Evolutionary conservation across 805 yeast genomes (phyloP).

Genomic region (Lachancea thermotolerans): DNA sequence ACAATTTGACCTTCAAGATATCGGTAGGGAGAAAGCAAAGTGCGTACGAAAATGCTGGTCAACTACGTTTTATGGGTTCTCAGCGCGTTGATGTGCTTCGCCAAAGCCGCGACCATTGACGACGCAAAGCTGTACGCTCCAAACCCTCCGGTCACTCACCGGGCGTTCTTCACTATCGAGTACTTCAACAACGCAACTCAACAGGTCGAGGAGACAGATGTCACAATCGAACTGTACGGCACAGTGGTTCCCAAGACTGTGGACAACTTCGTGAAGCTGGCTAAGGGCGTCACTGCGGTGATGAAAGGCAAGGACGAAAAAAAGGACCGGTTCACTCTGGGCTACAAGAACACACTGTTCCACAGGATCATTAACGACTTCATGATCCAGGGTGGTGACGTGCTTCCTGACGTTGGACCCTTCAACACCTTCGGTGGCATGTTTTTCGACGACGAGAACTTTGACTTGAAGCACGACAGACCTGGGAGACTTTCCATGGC

Average conservation of each 20-base stretch:
- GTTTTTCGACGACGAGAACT: slow-evolving; percentile 71
- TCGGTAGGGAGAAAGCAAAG: neutral
- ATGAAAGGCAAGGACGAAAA: slow-evolving; percentile 21
- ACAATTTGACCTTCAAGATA: neutral
- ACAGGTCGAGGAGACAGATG: slow-evolving; percentile 17
- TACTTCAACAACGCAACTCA: slow-evolving; percentile 17
- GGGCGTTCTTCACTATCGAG: slow-evolving; percentile 22
- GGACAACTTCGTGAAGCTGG: slow-evolving; percentile 48
- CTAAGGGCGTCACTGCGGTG: slow-evolving; percentile 37
- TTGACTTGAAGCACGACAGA: slow-evolving; percentile 58
- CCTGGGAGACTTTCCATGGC: slow-evolving; percentile 69
- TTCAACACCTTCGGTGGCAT: slow-evolving; percentile 67
- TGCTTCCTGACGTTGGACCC: slow-evolving; percentile 73
- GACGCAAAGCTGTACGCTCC: slow-evolving; percentile 21
- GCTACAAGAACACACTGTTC: slow-evolving; percentile 57
- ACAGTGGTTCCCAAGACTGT: slow-evolving; percentile 58
- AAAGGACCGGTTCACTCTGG: slow-evolving; percentile 20
- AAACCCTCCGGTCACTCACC: slow-evolving; percentile 31
- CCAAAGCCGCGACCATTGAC: neutral
- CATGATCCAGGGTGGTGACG: slow-evolving; percentile 88
- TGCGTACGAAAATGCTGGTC: neutral
- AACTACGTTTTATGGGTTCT: slow-evolving; percentile 1
- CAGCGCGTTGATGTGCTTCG: neutral
- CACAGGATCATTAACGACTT: slow-evolving; percentile 68
- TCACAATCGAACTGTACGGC: slow-evolving; percentile 60